Conservation (phyloP, 176 grass and related monocot species). For the Chloris gayana region DNA sequence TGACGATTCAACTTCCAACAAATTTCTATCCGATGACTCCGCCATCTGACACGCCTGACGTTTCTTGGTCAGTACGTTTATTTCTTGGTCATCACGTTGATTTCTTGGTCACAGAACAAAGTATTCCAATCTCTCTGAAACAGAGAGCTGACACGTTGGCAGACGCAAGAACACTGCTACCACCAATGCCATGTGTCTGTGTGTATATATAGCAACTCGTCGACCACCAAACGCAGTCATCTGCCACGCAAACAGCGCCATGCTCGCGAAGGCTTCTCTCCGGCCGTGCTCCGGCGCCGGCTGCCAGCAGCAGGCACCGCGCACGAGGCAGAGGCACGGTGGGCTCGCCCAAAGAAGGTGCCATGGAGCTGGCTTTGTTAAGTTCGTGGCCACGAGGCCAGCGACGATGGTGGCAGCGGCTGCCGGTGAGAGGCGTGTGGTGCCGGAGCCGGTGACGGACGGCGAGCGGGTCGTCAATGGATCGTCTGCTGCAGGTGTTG, state of each 20-base stretch:
- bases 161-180: background rate
- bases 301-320: background rate
- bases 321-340: background rate
- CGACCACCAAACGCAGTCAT: background rate
- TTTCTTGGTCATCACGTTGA: no score
- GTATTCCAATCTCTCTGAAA: background rate
- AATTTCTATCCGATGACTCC: no score
- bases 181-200: background rate
- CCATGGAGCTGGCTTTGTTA: background rate
- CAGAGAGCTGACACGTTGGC: background rate
- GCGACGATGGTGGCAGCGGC: background rate
- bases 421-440: slow-evolving; percentile 12
- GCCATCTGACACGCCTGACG: background rate
- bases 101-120: background rate
- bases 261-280: slow-evolving; percentile 19
- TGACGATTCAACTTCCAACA: no score
- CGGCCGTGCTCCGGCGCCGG: background rate
- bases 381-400: slow-evolving; percentile 1
- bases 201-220: background rate
- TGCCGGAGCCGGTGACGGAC: background rate
- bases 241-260: background rate
- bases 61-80: background rate
- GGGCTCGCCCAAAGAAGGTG: background rate
- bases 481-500: slow-evolving; percentile 18
- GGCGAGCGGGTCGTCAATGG: slow-evolving; percentile 22